Evolutionary conservation across 257 asterid genomes (phyloP).

Genomic region (Solanum clarkiae): DNA sequence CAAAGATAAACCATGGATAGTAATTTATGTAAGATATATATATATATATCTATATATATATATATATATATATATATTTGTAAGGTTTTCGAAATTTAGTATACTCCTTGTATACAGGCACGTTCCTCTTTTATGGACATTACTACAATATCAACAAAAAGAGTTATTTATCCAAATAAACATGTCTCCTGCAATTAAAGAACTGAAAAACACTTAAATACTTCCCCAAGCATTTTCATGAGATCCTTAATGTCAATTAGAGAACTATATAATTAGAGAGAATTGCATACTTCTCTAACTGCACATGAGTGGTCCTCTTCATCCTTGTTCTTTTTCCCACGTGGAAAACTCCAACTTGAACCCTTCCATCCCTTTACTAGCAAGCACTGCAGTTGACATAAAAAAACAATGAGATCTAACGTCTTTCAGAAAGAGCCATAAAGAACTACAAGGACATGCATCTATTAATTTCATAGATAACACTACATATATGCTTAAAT

Average conservation of each 20-base stretch:
- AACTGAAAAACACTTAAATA: not conserved
- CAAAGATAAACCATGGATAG: not conserved
- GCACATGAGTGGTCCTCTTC: constrained; percentile 87
- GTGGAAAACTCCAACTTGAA: constrained; percentile 89
- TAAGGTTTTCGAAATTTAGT: not conserved
- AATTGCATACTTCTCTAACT: constrained; percentile 53
- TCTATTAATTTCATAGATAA: not conserved
- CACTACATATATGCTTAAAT: not conserved
- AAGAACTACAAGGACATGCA: not conserved
- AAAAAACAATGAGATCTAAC: not conserved
- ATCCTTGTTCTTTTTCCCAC: constrained; percentile 83
- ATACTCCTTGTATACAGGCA: not conserved
- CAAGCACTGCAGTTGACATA: constrained; percentile 39
- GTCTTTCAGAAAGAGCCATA: not conserved
- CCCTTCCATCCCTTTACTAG: constrained; percentile 93
- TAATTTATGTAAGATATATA: not conserved
- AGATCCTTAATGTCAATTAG: not conserved
- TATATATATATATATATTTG: not conserved
- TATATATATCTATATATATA: too few relatives aligned
- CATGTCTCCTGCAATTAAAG: not conserved
- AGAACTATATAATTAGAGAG: not conserved
- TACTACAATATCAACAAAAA: not conserved
- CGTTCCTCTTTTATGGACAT: not conserved
- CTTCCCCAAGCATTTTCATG: not conserved
- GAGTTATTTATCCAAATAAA: not conserved